phyloP scores from a whole-genome alignment of 2,329 filamentous ascomycete genomes.

The Tympanopsis confertula region DNA sequence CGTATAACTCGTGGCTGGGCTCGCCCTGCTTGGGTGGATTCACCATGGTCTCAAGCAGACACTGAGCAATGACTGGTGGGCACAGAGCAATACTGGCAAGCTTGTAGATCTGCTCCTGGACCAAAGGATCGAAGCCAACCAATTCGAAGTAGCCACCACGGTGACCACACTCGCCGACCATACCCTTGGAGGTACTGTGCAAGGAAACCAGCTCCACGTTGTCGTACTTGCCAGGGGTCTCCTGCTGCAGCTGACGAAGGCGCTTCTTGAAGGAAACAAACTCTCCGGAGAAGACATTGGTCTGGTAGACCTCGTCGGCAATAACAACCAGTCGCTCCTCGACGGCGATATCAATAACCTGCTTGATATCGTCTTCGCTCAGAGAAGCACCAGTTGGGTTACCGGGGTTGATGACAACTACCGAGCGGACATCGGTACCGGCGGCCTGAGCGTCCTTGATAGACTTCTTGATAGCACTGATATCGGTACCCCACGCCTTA shows the following conservation, averaged over 20 bases:
- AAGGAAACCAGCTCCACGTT: constrained; percentile 79
- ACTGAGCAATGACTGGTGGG: constrained; percentile 89
- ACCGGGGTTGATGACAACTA: constrained; percentile 96
- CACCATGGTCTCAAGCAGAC: constrained; percentile 93
- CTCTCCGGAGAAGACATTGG: constrained; percentile 88
- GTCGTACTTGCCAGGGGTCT: constrained; percentile 66
- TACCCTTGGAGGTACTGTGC: constrained; percentile 92
- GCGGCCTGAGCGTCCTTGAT: constrained; percentile 64
- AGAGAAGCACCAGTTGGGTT: constrained; percentile 92
- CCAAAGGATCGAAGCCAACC: constrained; percentile 72
- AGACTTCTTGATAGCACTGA: constrained; percentile 63
- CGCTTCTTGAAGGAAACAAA: constrained; percentile 94
- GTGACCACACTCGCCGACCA: constrained; percentile 97
- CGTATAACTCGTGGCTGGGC: constrained; percentile 73
- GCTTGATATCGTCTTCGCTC: constrained; percentile 64
- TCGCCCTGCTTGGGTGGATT: constrained; percentile 81
- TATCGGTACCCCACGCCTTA: constrained; percentile 76
- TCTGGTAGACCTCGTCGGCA: constrained; percentile 98
- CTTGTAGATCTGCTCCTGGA: constrained; percentile 94
- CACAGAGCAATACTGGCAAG: constrained; percentile 96
- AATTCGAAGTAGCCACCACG: constrained; percentile 97
- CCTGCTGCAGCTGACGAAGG: constrained; percentile 69
- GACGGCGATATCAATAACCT: constrained; percentile 76
- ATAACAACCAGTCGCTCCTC: constrained; percentile 79
- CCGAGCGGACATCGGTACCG: constrained; percentile 78